Evolutionary conservation across 768 basidiomycete species (phyloP), one percentile per base, ranked within the genome.

Genomic region (Zangia roseola): DNA sequence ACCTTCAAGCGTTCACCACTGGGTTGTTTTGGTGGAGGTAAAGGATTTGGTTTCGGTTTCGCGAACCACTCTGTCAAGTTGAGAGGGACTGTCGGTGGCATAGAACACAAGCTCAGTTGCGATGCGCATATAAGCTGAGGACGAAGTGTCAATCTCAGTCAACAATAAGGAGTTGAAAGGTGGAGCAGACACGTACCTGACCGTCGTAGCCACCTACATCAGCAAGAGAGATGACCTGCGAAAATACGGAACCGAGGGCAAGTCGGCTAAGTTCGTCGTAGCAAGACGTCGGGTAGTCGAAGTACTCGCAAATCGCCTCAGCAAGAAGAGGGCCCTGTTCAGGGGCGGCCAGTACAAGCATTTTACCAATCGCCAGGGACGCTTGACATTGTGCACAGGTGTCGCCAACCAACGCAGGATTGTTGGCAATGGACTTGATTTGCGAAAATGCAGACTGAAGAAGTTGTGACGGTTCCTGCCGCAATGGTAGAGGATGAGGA

Each of bases 141-240:
- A 31, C 14, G 30, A 13, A 6, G 30, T 31, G 14, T 13, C 7
- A 14, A 31, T 31, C 13, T 28, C 6, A 14, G 30, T 31, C 13
- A 31, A 10, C 30, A 7, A 14, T 13, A 14, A 31, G 13, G 26
- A 28, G 9, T 28, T 14, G 13, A 7, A 31, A 13, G 1, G 30
- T 7, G 4, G 2, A 14, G 7, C 4, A 6, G 6, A 6, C 12
- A 38, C 62, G 6, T 40, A 74, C 76, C 69, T 75, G 78, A 14
- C 79, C 79, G 50, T 80, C 79, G 40, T 72, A 74, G 10, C 79
- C 76, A 21, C 71, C 68, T 35, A 75, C 69, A 48, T 78, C 68
- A 21, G 75, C 77, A 40, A 74, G 68, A 5, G 76, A 71, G 21
- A 75, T 47, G 5, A 80, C 76, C 57, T 79, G 79, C 1, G 78